These are phyloP conservation scores for Fusarium sp. DNA, from an alignment of 2,329 filamentous ascomycete genomes.

Conservation along the genomic window DNA sequence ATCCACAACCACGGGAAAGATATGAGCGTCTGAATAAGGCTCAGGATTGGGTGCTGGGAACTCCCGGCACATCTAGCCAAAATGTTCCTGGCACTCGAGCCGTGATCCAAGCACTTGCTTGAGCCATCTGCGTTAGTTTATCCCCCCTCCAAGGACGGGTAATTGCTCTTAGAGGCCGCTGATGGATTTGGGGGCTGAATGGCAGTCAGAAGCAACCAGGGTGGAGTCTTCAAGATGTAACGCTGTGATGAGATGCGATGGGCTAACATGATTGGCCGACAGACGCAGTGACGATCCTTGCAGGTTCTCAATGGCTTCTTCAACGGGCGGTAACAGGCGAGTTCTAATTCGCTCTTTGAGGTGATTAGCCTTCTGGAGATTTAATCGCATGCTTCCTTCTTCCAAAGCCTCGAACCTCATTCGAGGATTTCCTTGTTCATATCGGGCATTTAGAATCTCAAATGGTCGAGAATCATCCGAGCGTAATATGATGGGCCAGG, in stretches of 20 bases:
- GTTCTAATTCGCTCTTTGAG: slow-evolving; percentile 32
- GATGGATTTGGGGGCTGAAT: slow-evolving; percentile 26
- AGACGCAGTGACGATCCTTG: slow-evolving; percentile 33
- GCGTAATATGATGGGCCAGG: slow-evolving; percentile 5
- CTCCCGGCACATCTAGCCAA: slow-evolving; percentile 21
- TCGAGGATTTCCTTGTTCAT: slow-evolving; percentile 20
- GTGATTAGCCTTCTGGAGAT: slow-evolving; percentile 9
- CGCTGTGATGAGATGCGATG: slow-evolving; percentile 30
- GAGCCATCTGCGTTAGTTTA: slow-evolving; percentile 1
- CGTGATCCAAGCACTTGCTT: slow-evolving; percentile 15
- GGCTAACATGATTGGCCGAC: slow-evolving; percentile 35
- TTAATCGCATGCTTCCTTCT: slow-evolving; percentile 25
- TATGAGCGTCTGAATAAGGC: slow-evolving; percentile 39
- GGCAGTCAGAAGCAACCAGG: slow-evolving; percentile 9
- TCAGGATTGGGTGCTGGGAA: slow-evolving; percentile 37
- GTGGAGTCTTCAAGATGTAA: slow-evolving; percentile 34
- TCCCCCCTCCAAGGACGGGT: slow-evolving; percentile 16
- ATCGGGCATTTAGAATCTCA: slow-evolving; percentile 13
- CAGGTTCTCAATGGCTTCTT: slow-evolving; percentile 17
- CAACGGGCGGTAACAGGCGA: slow-evolving; percentile 40
- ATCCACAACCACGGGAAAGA: slow-evolving; percentile 31
- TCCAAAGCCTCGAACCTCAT: slow-evolving; percentile 11
- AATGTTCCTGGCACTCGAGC: slow-evolving; percentile 37
- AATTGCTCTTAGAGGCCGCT: slow-evolving; percentile 24
- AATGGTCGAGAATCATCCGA: slow-evolving; percentile 20